phyloP scores from a whole-genome alignment of 306 rosid genomes.

The Dalbergia cochinchinensis region DNA sequence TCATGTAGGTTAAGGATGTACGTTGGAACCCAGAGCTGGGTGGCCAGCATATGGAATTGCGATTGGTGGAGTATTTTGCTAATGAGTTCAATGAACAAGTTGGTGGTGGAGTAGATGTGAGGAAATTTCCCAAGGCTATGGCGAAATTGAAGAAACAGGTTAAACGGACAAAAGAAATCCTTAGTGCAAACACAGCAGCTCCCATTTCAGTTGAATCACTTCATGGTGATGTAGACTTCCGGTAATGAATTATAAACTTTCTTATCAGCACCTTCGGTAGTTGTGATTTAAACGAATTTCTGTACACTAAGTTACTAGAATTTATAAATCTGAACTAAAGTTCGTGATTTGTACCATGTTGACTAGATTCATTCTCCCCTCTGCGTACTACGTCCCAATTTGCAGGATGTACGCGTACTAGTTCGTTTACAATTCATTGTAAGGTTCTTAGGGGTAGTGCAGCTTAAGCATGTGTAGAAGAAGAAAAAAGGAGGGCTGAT shows the following conservation, averaged over 20 bases:
- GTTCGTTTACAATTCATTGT: too few species aligned
- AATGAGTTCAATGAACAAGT: slow-evolving; percentile 88
- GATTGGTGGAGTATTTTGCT: slow-evolving; percentile 91
- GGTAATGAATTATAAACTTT: slow-evolving; percentile 58
- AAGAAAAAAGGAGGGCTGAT: too few species aligned
- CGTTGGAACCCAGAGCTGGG: slow-evolving; percentile 94
- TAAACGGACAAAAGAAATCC: slow-evolving; percentile 94
- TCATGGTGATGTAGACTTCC: slow-evolving; percentile 84
- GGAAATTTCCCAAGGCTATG: slow-evolving; percentile 91
- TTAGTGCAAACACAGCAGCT: slow-evolving; percentile 92
- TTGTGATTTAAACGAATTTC: slow-evolving; percentile 18
- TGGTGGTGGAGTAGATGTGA: slow-evolving; percentile 87
- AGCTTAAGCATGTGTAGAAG: too few species aligned
- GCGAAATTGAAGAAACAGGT: slow-evolving; percentile 98
- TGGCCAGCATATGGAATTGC: slow-evolving; percentile 88
- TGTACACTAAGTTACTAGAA: not conserved
- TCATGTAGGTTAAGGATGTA: slow-evolving; percentile 92
- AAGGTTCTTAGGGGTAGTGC: too few species aligned
- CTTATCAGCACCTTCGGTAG: slow-evolving; percentile 3
- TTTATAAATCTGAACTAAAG: slow-evolving; percentile 13
- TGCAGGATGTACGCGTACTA: too few species aligned
- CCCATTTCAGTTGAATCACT: slow-evolving; percentile 98
- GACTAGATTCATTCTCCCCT: too few species aligned
- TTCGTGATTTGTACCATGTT: slow-evolving; percentile 4
- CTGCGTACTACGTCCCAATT: too few species aligned